These are phyloP conservation scores for Cadophora gregata DNA, from an alignment of 2,329 filamentous ascomycete species.

Conservation along the genomic window DNA sequence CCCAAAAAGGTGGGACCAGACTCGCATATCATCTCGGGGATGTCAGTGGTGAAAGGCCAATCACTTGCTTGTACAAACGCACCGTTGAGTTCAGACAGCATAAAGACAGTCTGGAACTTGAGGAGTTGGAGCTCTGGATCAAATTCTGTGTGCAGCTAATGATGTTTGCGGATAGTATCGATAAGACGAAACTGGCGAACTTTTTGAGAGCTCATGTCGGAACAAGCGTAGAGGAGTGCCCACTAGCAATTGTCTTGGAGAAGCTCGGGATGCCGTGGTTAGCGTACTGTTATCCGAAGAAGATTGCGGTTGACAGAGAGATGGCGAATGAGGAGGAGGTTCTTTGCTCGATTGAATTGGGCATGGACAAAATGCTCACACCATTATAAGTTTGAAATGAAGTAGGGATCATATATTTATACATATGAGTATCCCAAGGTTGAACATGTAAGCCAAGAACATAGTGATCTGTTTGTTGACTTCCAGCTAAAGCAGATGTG, in stretches of 20 bases:
- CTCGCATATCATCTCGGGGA: constrained; percentile 16
- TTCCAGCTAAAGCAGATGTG: background rate
- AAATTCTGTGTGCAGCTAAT: constrained; percentile 28
- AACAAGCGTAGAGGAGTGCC: background rate
- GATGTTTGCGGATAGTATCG: constrained; percentile 19
- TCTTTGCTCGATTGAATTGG: background rate
- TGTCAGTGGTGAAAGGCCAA: background rate
- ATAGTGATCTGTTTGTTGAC: too few relatives aligned
- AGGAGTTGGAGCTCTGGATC: constrained; percentile 31
- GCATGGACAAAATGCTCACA: background rate
- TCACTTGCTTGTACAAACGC: background rate
- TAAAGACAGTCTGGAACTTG: constrained; percentile 26
- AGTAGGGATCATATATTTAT: background rate
- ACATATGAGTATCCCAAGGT: too few relatives aligned
- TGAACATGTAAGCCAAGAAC: too few relatives aligned
- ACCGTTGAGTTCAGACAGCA: constrained; percentile 41
- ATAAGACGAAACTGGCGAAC: background rate
- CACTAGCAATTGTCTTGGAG: background rate
- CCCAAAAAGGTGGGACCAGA: background rate
- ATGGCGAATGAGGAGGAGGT: background rate
- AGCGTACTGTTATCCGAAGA: background rate
- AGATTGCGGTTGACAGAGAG: background rate
- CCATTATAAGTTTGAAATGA: background rate
- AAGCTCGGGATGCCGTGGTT: background rate
- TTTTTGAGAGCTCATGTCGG: constrained; percentile 4